A percentile compares a stretch with the other conserved stretches of the same genome.
Evolutionary conservation across 2,329 filamentous ascomycete genomes (phyloP).

Genomic region (Podosphaera xanthii): DNA sequence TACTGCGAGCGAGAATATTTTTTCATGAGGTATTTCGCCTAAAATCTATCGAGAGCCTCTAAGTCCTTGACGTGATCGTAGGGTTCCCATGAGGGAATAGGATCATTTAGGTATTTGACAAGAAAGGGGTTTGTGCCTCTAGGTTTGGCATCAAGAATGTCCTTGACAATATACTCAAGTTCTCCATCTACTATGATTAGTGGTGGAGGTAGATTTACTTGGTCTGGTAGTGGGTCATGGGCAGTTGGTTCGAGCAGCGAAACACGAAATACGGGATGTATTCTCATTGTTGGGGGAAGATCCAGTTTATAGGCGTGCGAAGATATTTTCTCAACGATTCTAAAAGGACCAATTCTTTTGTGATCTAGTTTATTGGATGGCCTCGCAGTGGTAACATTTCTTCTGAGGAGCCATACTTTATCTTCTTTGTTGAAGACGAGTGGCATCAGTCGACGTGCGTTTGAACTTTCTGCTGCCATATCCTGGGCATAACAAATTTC

Average conservation of each 20-base stretch:
- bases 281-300: constrained; percentile 1
- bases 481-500: not conserved
- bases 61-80: not conserved
- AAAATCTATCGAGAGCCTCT: not conserved
- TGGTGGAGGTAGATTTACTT: not conserved
- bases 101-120: not conserved
- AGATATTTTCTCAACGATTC: not conserved
- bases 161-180: too few relatives aligned
- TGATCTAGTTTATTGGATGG: constrained; percentile 2
- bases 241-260: constrained; percentile 1
- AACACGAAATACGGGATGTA: constrained; percentile 2
- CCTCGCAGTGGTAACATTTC: not conserved
- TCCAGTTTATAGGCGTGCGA: constrained; percentile 1
- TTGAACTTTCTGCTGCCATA: not conserved
- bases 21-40: not conserved
- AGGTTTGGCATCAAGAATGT: not conserved
- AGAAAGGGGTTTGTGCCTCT: not conserved
- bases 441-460: not conserved
- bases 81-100: not conserved
- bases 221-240: not conserved
- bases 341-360: constrained; percentile 1
- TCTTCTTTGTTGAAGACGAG: not conserved
- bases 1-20: not conserved
- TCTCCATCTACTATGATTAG: not conserved
- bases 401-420: too few relatives aligned